phyloP scores from a whole-genome alignment of 2,329 filamentous ascomycete species.

The Cladosporium sphaerospermum region DNA sequence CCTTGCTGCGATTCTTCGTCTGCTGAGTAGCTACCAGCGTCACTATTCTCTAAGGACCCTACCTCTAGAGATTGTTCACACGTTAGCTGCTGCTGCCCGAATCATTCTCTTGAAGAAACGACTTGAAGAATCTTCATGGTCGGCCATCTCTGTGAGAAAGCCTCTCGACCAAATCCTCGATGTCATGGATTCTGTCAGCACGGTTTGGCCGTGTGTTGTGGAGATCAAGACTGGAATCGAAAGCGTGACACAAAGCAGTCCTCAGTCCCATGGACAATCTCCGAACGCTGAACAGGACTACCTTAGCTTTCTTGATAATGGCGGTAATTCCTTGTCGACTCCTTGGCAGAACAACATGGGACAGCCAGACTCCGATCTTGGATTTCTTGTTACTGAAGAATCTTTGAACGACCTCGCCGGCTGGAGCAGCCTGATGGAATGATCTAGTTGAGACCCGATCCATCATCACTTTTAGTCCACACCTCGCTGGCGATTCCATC shows the following conservation, averaged over 20 bases:
- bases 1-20: not conserved
- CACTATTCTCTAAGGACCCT: not conserved
- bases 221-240: conserved; percentile 1
- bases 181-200: not conserved
- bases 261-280: conserved; percentile 81
- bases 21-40: not conserved
- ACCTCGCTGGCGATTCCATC: too few species aligned
- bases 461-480: not conserved
- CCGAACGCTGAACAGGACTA: conserved; percentile 35
- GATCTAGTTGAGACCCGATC: not conserved
- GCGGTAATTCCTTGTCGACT: not conserved
- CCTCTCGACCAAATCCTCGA: not conserved
- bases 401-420: not conserved
- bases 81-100: not conserved
- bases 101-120: not conserved
- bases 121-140: not conserved
- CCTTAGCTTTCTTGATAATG: not conserved
- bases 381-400: not conserved
- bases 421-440: not conserved
- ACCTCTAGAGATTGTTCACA: not conserved
- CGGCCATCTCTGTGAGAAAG: not conserved
- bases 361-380: not conserved
- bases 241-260: not conserved
- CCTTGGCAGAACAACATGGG: not conserved
- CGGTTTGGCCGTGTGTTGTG: not conserved